Evolutionary conservation across 1,284 basidiomycete species (phyloP).

Genomic region (Tilletia caries): DNA sequence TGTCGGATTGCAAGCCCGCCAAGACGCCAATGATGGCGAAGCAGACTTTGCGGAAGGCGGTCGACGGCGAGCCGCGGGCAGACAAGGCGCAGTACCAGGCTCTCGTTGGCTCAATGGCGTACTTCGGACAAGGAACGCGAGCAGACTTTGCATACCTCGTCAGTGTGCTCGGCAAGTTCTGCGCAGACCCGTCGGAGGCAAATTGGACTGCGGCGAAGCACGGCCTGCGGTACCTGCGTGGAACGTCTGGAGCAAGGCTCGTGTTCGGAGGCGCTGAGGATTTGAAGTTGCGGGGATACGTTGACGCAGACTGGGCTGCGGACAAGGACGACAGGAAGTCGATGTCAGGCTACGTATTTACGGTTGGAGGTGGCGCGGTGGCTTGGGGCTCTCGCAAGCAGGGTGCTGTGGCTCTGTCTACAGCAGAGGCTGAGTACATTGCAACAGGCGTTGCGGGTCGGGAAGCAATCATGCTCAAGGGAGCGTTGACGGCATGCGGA

Average conservation of each 20-base stretch:
- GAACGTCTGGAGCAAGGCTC: constrained; percentile 57
- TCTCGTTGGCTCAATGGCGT: constrained; percentile 56
- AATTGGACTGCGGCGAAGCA: constrained; percentile 57
- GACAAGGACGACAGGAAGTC: constrained; percentile 7
- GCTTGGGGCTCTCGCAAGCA: background rate
- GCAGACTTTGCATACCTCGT: constrained; percentile 58
- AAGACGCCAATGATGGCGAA: background rate
- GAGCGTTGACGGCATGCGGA: background rate
- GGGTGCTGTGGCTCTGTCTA: background rate
- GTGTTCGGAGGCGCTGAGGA: constrained; percentile 1
- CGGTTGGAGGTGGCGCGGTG: background rate
- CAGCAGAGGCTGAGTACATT: constrained; percentile 3
- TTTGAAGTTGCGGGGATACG: background rate
- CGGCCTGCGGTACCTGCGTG: constrained; percentile 57
- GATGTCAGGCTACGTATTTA: background rate
- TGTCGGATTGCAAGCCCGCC: background rate
- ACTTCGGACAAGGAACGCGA: constrained; percentile 54
- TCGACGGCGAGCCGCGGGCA: background rate
- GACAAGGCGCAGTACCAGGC: background rate
- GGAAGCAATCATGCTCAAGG: background rate
- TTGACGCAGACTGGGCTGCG: constrained; percentile 22
- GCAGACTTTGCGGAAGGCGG: background rate
- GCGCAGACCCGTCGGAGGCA: constrained; percentile 30
- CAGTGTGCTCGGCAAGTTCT: constrained; percentile 52
- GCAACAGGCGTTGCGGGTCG: background rate